phyloP scores from a whole-genome alignment of 768 basidiomycete species.

The Russula vinacea region DNA sequence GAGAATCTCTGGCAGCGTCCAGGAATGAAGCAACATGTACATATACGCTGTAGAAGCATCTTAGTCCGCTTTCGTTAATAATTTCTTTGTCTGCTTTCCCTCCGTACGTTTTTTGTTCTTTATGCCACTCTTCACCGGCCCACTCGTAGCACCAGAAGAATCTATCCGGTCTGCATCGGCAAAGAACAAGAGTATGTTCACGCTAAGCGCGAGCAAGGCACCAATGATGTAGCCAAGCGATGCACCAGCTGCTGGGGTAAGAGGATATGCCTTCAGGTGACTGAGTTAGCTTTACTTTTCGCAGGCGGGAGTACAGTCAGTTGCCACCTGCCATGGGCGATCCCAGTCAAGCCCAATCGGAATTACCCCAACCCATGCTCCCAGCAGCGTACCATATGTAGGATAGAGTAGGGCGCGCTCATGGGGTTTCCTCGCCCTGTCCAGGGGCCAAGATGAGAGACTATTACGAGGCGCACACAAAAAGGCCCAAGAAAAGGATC shows the following conservation, averaged over 20 bases:
- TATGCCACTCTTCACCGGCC: not conserved
- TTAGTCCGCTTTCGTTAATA: constrained; percentile 7
- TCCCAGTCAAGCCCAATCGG: constrained; percentile 96
- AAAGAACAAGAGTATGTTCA: constrained; percentile 39
- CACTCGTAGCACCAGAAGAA: not conserved
- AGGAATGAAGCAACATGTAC: not conserved
- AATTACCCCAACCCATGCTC: constrained; percentile 77
- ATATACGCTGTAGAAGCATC: not conserved
- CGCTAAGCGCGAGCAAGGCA: constrained; percentile 51
- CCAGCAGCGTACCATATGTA: constrained; percentile 63
- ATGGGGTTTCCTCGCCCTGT: constrained; percentile 56
- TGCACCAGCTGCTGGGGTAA: constrained; percentile 72
- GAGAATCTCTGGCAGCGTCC: too few relatives aligned
- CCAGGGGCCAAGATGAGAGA: constrained; percentile 4
- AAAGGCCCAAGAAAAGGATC: not conserved
- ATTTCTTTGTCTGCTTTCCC: constrained; percentile 16
- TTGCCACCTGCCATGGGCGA: constrained; percentile 86
- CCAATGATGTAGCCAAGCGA: constrained; percentile 64
- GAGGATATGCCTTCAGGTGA: constrained; percentile 66
- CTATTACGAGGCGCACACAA: not conserved
- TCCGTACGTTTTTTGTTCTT: constrained; percentile 16
- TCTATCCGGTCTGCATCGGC: constrained; percentile 28
- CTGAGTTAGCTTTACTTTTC: constrained; percentile 20
- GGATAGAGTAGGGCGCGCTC: constrained; percentile 83
- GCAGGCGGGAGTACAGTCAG: constrained; percentile 1